Conservation (phyloP, 805 yeast genomes). For the Myxozyma monticola region DNA sequence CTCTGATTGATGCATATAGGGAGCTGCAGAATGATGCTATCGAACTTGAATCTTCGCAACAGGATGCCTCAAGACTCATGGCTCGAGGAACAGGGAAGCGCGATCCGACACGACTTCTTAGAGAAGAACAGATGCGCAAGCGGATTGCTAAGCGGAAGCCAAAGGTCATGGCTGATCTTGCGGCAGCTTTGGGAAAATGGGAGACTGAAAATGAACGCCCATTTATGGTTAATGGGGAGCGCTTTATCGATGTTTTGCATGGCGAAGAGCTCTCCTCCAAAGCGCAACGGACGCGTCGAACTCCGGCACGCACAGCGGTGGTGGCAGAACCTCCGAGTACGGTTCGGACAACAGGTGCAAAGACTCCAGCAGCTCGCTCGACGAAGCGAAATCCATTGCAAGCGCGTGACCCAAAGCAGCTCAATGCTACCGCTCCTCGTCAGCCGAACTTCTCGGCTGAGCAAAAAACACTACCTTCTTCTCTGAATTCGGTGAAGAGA, state of each 20-base stretch:
- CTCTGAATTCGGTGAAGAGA: background rate
- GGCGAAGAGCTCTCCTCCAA: conserved; percentile 31
- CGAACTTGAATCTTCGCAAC: conserved; percentile 65
- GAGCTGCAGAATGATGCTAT: conserved; percentile 59
- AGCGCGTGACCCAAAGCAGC: conserved; percentile 3
- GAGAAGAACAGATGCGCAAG: conserved; percentile 77
- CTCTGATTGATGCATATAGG: conserved; percentile 55
- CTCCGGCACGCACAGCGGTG: too few relatives aligned
- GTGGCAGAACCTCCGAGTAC: background rate
- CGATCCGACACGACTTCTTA: conserved; percentile 66
- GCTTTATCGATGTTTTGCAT: conserved; percentile 45
- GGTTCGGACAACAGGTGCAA: background rate
- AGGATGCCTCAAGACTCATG: conserved; percentile 77
- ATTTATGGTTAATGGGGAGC: conserved; percentile 50
- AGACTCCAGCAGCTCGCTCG: conserved; percentile 9
- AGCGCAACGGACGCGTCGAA: conserved; percentile 8
- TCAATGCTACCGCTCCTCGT: conserved; percentile 12
- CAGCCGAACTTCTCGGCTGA: conserved; percentile 24
- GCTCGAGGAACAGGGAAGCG: conserved; percentile 45
- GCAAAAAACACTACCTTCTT: background rate
- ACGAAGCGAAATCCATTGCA: conserved; percentile 15
- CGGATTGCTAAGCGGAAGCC: conserved; percentile 71
- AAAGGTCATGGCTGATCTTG: conserved; percentile 53
- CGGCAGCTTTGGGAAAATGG: conserved; percentile 49
- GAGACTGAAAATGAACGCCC: conserved; percentile 41